Percentiles rank a stretch among this genome's conserved stretches.
phyloP scores from a whole-genome alignment of 495 filamentous ascomycete species.

The Aspergillus funiculosus region DNA sequence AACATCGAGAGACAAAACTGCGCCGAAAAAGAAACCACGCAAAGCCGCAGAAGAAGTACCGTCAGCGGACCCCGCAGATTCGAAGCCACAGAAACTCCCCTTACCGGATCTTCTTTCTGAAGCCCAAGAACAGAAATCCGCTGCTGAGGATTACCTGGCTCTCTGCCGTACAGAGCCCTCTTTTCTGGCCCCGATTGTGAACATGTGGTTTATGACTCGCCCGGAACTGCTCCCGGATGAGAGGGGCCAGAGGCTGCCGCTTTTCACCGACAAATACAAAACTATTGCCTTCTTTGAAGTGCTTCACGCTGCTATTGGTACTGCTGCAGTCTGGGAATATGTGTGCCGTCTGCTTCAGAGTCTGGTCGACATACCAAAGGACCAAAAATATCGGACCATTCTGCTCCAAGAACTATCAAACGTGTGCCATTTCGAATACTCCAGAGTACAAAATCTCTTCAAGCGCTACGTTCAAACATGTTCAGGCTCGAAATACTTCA shows the following conservation, averaged over 20 bases:
- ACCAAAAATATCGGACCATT: slow-evolving; percentile 20
- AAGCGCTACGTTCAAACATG: slow-evolving; percentile 25
- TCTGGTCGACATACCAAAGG: slow-evolving; percentile 9
- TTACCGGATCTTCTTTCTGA: slow-evolving; percentile 9
- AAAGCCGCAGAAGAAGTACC: slow-evolving; percentile 17
- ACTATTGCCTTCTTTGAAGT: slow-evolving; percentile 29
- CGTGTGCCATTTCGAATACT: slow-evolving; percentile 33
- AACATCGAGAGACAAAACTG: slow-evolving; percentile 2
- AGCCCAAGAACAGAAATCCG: slow-evolving; percentile 16
- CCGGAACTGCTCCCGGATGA: slow-evolving; percentile 34
- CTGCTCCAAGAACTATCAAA: slow-evolving; percentile 35
- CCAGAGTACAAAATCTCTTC: slow-evolving; percentile 22
- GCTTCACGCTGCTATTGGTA: slow-evolving; percentile 26
- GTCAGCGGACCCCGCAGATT: not conserved
- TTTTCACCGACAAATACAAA: slow-evolving; percentile 28
- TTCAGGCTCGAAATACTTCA: slow-evolving; percentile 27
- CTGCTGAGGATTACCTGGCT: slow-evolving; percentile 19
- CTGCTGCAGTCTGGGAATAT: slow-evolving; percentile 32
- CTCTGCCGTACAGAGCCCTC: slow-evolving; percentile 26
- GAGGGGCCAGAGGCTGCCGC: slow-evolving; percentile 24
- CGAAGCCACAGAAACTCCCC: slow-evolving; percentile 1
- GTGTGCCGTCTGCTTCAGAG: slow-evolving; percentile 27
- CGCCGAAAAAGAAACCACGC: slow-evolving; percentile 7
- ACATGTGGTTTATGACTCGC: slow-evolving; percentile 26
- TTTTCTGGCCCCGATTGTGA: slow-evolving; percentile 27